Conservation (phyloP, 306 rosid genomes). For the Dalbergia oliveri region DNA sequence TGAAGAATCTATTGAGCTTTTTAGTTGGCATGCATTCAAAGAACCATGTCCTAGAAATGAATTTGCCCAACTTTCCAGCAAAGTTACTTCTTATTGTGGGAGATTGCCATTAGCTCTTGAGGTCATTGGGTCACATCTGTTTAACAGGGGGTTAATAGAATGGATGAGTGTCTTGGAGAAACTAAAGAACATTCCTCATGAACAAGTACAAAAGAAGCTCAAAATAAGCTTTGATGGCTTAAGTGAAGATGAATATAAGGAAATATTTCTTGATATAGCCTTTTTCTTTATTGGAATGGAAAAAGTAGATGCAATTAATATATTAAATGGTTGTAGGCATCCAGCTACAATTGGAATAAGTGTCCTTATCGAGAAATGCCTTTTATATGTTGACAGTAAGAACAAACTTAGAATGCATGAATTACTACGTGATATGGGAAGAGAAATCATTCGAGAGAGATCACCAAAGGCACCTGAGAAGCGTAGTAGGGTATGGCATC, state of each 20-base stretch:
- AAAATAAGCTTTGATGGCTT: conserved; percentile 35
- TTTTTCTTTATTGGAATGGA: conserved; percentile 7
- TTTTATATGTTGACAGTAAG: not conserved
- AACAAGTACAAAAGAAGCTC: not conserved
- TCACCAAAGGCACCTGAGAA: not conserved
- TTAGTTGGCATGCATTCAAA: conserved; percentile 50
- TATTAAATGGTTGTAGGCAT: conserved; percentile 21
- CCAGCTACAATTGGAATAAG: conserved; percentile 11
- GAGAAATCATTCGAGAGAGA: conserved; percentile 23
- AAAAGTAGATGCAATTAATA: not conserved
- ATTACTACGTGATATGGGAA: conserved; percentile 40
- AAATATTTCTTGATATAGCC: conserved; percentile 18
- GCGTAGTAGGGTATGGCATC: conserved; percentile 23
- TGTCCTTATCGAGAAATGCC: conserved; percentile 1
- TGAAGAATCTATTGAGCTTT: conserved; percentile 39
- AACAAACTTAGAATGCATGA: conserved; percentile 44
- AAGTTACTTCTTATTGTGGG: conserved; percentile 10
- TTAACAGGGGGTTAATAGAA: not conserved
- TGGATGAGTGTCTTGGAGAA: conserved; percentile 37
- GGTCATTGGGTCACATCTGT: conserved; percentile 31
- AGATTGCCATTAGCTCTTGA: conserved; percentile 35
- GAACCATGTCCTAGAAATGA: not conserved
- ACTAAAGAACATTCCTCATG: conserved; percentile 15
- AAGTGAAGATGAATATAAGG: not conserved
- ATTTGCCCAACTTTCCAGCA: not conserved